Evolutionary conservation across 768 basidiomycete species (phyloP).

Genomic region (Rhodotorula diobovata): DNA sequence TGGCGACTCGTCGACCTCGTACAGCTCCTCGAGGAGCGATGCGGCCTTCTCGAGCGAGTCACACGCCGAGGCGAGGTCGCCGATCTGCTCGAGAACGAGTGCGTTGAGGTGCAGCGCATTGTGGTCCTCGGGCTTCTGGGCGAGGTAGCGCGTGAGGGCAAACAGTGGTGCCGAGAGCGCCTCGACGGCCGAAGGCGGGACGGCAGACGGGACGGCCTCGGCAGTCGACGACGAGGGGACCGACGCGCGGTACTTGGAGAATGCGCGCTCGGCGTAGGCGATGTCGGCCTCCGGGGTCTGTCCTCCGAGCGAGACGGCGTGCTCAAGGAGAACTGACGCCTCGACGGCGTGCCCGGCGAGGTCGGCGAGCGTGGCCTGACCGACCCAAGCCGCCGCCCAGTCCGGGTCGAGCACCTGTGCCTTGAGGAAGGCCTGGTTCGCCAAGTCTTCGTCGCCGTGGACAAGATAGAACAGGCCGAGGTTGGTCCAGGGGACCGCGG

Average conservation of each 20-base stretch:
- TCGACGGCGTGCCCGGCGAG: slow-evolving; percentile 41
- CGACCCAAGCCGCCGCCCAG: slow-evolving; percentile 80
- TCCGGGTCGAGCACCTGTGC: slow-evolving; percentile 92
- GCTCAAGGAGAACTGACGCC: slow-evolving; percentile 52
- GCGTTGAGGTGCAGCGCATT: slow-evolving; percentile 76
- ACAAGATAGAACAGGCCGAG: slow-evolving; percentile 81
- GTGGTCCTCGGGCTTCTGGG: slow-evolving; percentile 63
- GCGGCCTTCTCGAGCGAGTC: slow-evolving; percentile 62
- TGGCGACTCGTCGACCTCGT: slow-evolving; percentile 80
- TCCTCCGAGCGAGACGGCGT: slow-evolving; percentile 61
- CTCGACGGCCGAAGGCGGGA: slow-evolving; percentile 46
- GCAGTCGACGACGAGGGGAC: slow-evolving; percentile 44
- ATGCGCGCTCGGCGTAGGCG: slow-evolving; percentile 63
- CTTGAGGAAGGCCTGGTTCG: slow-evolving; percentile 75
- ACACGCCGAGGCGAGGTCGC: slow-evolving; percentile 61
- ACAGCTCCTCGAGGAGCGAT: slow-evolving; percentile 69
- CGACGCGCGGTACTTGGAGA: slow-evolving; percentile 48
- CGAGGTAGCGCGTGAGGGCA: slow-evolving; percentile 69
- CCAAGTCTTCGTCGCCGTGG: slow-evolving; percentile 71
- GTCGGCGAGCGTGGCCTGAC: slow-evolving; percentile 37
- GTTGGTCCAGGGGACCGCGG: slow-evolving; percentile 73
- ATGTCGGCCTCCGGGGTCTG: slow-evolving; percentile 71
- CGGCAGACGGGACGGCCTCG: slow-evolving; percentile 11
- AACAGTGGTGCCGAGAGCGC: slow-evolving; percentile 72
- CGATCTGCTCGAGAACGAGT: slow-evolving; percentile 77